Evolutionary conservation across 2,329 filamentous ascomycete species (phyloP), one percentile per base, ranked within the genome.

Genomic region (Ophiognomonia clavigignenti-juglandacearum): DNA sequence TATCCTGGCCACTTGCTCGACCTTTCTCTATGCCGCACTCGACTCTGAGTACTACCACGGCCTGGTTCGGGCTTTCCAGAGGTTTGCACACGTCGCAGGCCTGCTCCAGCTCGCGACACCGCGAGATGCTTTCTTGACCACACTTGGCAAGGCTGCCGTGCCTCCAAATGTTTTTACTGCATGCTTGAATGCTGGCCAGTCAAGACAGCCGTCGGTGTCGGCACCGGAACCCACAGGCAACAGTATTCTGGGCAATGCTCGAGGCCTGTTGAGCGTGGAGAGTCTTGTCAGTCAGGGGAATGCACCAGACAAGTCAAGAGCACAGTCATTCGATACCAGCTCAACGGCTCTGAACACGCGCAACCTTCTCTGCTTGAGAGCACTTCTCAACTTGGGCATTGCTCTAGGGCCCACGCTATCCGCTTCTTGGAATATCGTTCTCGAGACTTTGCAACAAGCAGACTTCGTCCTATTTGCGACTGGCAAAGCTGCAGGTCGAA

Each of bases 21-120:
- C 92, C 0, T 98, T 97, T 61, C 70, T 98, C 16, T 95, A 95
- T 61, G 88, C 93, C 24, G 83, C 92, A 0, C 72, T 98, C 4
- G 93, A 98, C 61, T 86, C 88, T 1, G 90, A 96, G 44, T 96
- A 93, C 57, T 98, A 97, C 58, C 91, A 96, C 56, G 82, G 85
- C 9, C 72, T 98, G 2, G 92, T 98, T 20, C 81, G 93, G 55
- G 88, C 92, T 0, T 95, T 97, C 56, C 93, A 98, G 59, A 90
- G 95, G 54, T 88, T 98, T 59, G 87, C 93, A 1, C 95, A 98
- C 62, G 92, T 97, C 3, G 89, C 93, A 32, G 95, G 93, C 5
- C 73, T 98, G 39, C 69, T 98, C 8, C 83, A 91, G 53, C 77
- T 97, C 9, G 73, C 78, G 11, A 96, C 92, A 0, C 91, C 93